Evolutionary conservation across 257 asterid species (phyloP), one percentile per base, ranked within the genome.

Genomic region (Lavandula angustifolia): DNA sequence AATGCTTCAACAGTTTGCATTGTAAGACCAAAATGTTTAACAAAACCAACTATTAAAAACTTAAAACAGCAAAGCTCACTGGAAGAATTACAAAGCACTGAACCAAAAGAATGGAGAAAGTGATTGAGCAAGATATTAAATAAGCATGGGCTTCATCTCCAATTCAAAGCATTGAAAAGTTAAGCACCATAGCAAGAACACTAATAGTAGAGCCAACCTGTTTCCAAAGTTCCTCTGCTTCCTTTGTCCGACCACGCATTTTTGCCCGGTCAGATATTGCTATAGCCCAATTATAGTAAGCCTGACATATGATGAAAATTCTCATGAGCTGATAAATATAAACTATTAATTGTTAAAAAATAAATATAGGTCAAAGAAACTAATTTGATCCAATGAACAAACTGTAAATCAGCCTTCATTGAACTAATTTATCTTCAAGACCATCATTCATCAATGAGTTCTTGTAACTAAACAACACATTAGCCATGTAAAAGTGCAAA

Each of bases 211-310:
- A 59, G 62, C 55, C 49, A 62, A 87, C 97, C 95, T 85, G 95
- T 76, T 90, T 88, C 99, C 98, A 91, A 44, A 90, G 82, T 73
- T 94, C 99, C 82, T 94, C 99, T 44, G 98, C 99, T 81, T 94
- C 99, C 80, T 88, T 94, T 69, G 99, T 94, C 75, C 98, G 98
- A 62, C 99, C 99, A 44, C 99, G 89, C 84, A 91, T 90, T 80
- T 94, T 94, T 4, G 99, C 99, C 57, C 98, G 82, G 76, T 94
- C 99, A 49, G 99, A 94, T 77, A 94, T 90, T 76, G 99, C 99
- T 63, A 94, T 94, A 54, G 99, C 98, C 96, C 98, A 94, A 56
- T 94, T 94, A 71, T 94, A 94, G 70, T 83, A 94, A 49, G 99
- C 99, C 99, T 94, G 81, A 66, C 5, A 73, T 37, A 74, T 48